Base-by-base conservation (phyloP, 2,329 filamentous ascomycete species). In the Phoma sp. region DNA sequence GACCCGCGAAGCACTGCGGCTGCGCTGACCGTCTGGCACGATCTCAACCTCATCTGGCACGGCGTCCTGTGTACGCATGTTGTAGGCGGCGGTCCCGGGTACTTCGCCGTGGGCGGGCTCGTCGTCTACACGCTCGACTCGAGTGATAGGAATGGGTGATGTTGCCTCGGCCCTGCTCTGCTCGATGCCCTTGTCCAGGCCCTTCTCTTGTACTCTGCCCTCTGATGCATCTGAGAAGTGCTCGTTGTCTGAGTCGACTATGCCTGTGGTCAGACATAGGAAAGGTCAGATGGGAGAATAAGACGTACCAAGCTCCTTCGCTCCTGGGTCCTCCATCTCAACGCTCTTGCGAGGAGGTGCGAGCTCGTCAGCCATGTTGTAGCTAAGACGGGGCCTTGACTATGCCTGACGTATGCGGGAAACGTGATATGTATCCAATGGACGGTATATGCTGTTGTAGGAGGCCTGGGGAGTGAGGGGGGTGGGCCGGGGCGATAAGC, bases 181-280 rank as follows among this genome's bases (percentile, higher is more conserved):
- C 44, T 67, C 67, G 64, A 58, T 65, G 66, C 66, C 60, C 42
- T 38, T 46, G 32, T 46, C 46, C 18, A 55, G 42, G 7, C 41
- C 18, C 22, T 50, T 55, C 4, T 55, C 52, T 22, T 42, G 46
- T 8, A 55, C 46, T 65, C 64, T 71, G 70, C 83, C 85, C 77
- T 88, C 86, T 38, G 80, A 83, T 52, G 86, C 86, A 67, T 88
- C 86, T 41, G 85, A 86, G 71, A 88, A 88, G 73, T 87, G 83
- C 58, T 88, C 86, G 43, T 84, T 82, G 55, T 80, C 82, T 53
- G 80, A 82, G 41, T 76, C 72, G 68, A 27, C 55, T 62, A 22
- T 22, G 23, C 24, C 2, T 18, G 58, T 36, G 52, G 61, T 66
- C 52, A 71, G 64, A 40, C 14, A 22, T 11, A 27, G 13, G 22